Conservation (phyloP, 2,329 filamentous ascomycete species). For the Exophiala lecanii-corni region DNA sequence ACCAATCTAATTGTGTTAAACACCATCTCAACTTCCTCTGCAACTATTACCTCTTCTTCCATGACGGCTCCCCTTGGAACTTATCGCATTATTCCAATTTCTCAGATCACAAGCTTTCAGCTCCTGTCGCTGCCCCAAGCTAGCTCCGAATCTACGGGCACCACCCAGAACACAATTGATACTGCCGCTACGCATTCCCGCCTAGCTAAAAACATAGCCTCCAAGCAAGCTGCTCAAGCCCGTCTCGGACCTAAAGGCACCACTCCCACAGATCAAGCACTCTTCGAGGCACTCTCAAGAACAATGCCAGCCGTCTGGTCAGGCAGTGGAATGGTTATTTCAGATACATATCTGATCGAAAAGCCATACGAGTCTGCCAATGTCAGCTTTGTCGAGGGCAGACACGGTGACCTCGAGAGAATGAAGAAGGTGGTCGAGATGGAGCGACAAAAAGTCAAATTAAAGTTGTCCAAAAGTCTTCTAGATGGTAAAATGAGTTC, state of each 20-base stretch:
- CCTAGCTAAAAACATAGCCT: slow-evolving; percentile 52
- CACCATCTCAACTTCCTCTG: slow-evolving; percentile 43
- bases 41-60: slow-evolving; percentile 31
- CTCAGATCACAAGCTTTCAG: slow-evolving; percentile 55
- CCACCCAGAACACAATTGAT: slow-evolving; percentile 50
- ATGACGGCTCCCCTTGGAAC: slow-evolving; percentile 43
- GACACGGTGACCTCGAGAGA: slow-evolving; percentile 38
- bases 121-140: slow-evolving; percentile 42
- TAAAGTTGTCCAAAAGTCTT: slow-evolving; percentile 19
- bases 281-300: slow-evolving; percentile 58
- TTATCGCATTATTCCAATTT: slow-evolving; percentile 58
- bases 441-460: slow-evolving; percentile 43
- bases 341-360: slow-evolving; percentile 55
- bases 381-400: slow-evolving; percentile 42
- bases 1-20: slow-evolving; percentile 60
- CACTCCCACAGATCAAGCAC: slow-evolving; percentile 56
- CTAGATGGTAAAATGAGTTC: slow-evolving; percentile 20
- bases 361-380: slow-evolving; percentile 56
- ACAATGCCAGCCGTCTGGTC: slow-evolving; percentile 60
- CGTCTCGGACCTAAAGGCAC: slow-evolving; percentile 55
- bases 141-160: slow-evolving; percentile 35
- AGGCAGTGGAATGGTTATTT: slow-evolving; percentile 55
- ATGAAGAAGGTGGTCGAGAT: slow-evolving; percentile 49
- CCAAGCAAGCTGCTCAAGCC: slow-evolving; percentile 55
- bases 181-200: slow-evolving; percentile 50